Conservation (phyloP, 179 eudicot species). For the Nepenthes alata region DNA sequence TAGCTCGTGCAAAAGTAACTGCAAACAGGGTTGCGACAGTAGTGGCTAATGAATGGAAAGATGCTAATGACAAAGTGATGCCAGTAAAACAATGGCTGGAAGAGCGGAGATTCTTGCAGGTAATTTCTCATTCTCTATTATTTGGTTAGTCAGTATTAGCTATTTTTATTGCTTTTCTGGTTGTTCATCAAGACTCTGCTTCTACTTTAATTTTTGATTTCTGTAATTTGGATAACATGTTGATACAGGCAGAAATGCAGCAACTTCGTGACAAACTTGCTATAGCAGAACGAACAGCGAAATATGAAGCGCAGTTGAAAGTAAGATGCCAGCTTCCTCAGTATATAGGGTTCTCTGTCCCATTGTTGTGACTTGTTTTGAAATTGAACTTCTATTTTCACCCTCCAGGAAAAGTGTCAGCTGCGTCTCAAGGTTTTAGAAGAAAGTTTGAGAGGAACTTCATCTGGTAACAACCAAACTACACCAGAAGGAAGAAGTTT, state of each 20-base stretch:
- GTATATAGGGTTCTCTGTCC: not conserved
- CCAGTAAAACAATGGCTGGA: slow-evolving; percentile 83
- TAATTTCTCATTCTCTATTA: slow-evolving; percentile 8
- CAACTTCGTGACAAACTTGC: slow-evolving; percentile 81
- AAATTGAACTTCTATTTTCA: slow-evolving; percentile 2
- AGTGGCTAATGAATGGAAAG: slow-evolving; percentile 73
- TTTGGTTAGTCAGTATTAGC: not conserved
- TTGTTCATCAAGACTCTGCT: not conserved
- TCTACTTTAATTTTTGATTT: not conserved
- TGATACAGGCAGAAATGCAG: slow-evolving; percentile 82
- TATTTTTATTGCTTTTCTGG: not conserved
- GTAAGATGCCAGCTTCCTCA: slow-evolving; percentile 25
- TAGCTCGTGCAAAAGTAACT: slow-evolving; percentile 58
- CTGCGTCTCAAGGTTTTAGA: slow-evolving; percentile 79
- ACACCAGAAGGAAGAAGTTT: slow-evolving; percentile 57
- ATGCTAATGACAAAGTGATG: slow-evolving; percentile 62
- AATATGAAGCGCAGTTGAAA: slow-evolving; percentile 82
- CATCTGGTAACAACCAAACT: slow-evolving; percentile 39
- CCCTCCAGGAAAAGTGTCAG: slow-evolving; percentile 74
- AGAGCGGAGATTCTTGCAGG: slow-evolving; percentile 82
- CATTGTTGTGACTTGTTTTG: not conserved
- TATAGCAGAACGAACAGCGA: slow-evolving; percentile 71
- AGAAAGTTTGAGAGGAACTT: slow-evolving; percentile 59
- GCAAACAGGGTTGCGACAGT: slow-evolving; percentile 62
- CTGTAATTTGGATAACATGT: slow-evolving; percentile 6